Evolutionary conservation across 345 rosid genomes (phyloP).

Genomic region (Microcos paniculata): DNA sequence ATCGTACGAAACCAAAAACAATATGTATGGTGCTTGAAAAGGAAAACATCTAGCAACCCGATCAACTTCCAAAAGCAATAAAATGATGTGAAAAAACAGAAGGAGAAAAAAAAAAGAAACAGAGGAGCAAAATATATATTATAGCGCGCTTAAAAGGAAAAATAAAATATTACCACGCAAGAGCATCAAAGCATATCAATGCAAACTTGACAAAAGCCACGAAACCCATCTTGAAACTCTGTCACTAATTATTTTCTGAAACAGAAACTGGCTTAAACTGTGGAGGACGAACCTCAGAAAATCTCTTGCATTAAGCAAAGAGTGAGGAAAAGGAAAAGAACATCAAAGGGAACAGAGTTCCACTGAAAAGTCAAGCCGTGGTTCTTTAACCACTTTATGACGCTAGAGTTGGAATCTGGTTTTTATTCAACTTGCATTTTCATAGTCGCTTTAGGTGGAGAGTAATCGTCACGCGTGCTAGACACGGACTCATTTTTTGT

Average conservation of each 20-base stretch:
- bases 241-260: neutral
- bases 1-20: neutral
- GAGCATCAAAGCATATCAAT: constrained; percentile 14
- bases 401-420: too few species aligned
- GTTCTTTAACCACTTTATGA: neutral
- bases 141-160: too few species aligned
- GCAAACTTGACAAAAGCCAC: constrained; percentile 17
- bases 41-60: neutral
- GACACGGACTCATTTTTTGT: neutral
- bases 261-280: neutral
- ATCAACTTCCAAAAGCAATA: neutral
- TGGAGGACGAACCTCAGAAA: neutral
- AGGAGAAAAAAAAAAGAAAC: neutral
- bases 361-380: neutral
- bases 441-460: neutral
- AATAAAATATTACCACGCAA: constrained; percentile 26
- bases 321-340: neutral
- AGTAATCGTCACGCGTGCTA: neutral
- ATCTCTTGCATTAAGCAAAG: neutral
- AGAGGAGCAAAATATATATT: too few species aligned
- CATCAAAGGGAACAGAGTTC: neutral
- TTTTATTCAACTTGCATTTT: neutral
- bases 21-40: neutral
- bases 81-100: too few species aligned
- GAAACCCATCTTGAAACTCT: constrained; percentile 17